phyloP scores from a whole-genome alignment of 495 filamentous ascomycete species.

The Xylaria longipes region DNA sequence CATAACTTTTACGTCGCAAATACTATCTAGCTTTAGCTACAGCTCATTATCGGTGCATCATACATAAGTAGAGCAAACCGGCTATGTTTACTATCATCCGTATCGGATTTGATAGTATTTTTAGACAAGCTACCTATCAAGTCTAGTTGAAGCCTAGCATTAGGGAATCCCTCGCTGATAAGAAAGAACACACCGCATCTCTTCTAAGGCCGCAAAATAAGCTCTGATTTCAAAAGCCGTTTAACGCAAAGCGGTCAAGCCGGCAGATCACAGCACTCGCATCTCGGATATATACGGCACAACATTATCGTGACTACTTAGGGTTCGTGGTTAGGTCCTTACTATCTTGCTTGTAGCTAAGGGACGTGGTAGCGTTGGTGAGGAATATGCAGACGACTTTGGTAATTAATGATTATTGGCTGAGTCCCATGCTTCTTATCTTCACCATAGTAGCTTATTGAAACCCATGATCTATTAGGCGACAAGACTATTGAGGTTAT shows the following conservation, averaged over 20 bases:
- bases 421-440: neutral
- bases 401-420: neutral
- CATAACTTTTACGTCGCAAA: constrained; percentile 15
- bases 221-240: neutral
- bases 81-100: neutral
- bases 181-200: neutral
- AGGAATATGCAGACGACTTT: neutral
- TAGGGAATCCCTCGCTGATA: neutral
- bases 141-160: neutral
- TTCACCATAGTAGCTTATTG: neutral
- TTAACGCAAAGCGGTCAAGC: neutral
- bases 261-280: neutral
- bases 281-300: neutral
- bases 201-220: neutral
- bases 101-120: neutral
- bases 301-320: neutral
- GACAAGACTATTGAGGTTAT: neutral
- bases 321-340: neutral
- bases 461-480: neutral
- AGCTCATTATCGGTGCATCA: neutral
- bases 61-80: neutral
- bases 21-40: neutral
- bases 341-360: neutral
- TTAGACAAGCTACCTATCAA: neutral
- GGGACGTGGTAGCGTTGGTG: neutral